Evolutionary conservation across 345 rosid species (phyloP).

Genomic region (Anacardium occidentale): DNA sequence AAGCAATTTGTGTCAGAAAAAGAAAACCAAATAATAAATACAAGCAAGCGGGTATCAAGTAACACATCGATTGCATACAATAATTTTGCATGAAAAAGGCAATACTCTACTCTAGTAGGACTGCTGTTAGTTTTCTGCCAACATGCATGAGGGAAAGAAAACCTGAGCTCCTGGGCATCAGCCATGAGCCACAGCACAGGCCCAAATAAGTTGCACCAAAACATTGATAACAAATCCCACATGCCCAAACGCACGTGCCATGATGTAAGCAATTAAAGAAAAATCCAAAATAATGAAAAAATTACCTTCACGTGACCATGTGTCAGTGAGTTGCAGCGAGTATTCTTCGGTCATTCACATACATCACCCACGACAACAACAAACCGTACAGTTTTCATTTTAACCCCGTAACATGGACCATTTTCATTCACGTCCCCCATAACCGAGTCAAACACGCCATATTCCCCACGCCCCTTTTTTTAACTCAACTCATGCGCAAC

Average conservation of each 20-base stretch:
- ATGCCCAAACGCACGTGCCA: slow-evolving; percentile 20
- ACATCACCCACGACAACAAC: slow-evolving; percentile 8
- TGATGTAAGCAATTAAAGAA: not conserved
- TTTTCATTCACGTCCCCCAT: not conserved
- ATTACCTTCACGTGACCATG: slow-evolving; percentile 29
- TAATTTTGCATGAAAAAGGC: not conserved
- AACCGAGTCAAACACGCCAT: slow-evolving; percentile 37
- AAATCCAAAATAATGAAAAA: slow-evolving; percentile 8
- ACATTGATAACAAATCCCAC: not conserved
- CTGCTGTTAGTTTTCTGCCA: too few relatives aligned
- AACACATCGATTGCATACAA: not conserved
- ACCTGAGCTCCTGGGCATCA: not conserved
- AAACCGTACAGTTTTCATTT: slow-evolving; percentile 11
- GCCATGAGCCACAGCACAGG: not conserved
- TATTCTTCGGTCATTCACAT: slow-evolving; percentile 12
- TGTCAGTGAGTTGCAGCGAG: slow-evolving; percentile 21
- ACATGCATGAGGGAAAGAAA: not conserved
- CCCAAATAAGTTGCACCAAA: not conserved
- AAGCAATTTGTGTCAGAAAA: too few relatives aligned
- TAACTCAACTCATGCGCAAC: slow-evolving; percentile 7
- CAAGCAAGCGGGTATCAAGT: slow-evolving; percentile 1
- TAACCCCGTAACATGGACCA: slow-evolving; percentile 1
- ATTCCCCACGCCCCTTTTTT: not conserved
- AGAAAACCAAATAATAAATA: not conserved
- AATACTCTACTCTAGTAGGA: not conserved